phyloP scores from a whole-genome alignment of 371 early-diverging fungal genomes.

The Haplosporangium sp. region DNA sequence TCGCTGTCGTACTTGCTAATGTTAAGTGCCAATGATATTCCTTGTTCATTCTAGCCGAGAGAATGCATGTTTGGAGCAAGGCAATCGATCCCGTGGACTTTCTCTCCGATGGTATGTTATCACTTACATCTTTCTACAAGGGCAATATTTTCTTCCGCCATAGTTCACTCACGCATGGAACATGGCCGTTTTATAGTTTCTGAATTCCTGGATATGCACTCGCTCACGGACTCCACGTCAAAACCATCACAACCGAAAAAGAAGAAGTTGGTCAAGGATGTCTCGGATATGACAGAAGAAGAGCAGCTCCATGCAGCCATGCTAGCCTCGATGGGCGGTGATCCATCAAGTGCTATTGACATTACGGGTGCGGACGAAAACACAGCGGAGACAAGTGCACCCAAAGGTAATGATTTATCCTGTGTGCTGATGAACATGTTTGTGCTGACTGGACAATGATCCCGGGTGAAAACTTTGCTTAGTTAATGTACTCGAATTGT shows the following conservation, averaged over 20 bases:
- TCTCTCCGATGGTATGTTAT: slow-evolving; percentile 70
- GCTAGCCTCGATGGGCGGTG: slow-evolving; percentile 71
- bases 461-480: no score
- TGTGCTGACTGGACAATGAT: no score
- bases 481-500: not conserved
- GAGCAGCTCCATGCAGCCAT: slow-evolving; percentile 89
- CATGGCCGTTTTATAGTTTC: slow-evolving; percentile 25
- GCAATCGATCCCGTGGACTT: slow-evolving; percentile 68
- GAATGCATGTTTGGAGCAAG: slow-evolving; percentile 75
- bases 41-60: slow-evolving; percentile 62
- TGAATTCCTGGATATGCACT: slow-evolving; percentile 59
- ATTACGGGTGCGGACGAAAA: slow-evolving; percentile 23
- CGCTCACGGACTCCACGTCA: slow-evolving; percentile 32
- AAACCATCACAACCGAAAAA: slow-evolving; percentile 35
- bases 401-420: slow-evolving; percentile 19
- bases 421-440: no score
- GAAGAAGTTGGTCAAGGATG: slow-evolving; percentile 31
- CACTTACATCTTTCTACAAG: not conserved
- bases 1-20: no score
- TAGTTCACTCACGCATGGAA: not conserved
- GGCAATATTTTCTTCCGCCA: not conserved
- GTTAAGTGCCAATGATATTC: not conserved
- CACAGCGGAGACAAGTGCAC: slow-evolving; percentile 10
- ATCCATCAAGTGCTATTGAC: slow-evolving; percentile 20
- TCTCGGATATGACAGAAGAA: slow-evolving; percentile 89